Evolutionary conservation across 164 flowering plant genomes (phyloP).

Genomic region (Tetracentron sinense): DNA sequence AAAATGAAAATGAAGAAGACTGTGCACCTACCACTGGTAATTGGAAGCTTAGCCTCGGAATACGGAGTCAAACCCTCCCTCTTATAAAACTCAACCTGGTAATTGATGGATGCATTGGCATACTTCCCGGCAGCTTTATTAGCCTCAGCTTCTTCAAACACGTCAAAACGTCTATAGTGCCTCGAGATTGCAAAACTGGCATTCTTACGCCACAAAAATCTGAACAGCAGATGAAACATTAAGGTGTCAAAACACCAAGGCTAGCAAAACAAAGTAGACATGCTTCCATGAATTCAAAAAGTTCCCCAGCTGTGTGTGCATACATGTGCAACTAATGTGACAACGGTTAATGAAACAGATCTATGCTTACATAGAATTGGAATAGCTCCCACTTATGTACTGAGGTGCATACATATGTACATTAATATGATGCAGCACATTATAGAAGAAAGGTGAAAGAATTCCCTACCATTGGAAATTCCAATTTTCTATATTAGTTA

Average conservation of each 20-base stretch:
- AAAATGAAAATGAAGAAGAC: neutral
- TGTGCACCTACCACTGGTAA: constrained; percentile 72
- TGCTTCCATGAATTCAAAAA: neutral
- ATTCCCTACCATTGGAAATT: too few species aligned
- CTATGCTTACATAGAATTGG: too few species aligned
- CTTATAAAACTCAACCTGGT: constrained; percentile 76
- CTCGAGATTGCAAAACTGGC: constrained; percentile 90
- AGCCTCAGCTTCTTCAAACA: constrained; percentile 92
- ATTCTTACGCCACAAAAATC: constrained; percentile 88
- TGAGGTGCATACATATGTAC: neutral
- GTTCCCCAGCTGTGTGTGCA: too few species aligned
- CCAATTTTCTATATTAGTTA: too few species aligned
- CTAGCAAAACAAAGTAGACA: neutral
- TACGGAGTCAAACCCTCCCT: constrained; percentile 86
- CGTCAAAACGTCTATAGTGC: constrained; percentile 92
- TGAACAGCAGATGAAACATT: constrained; percentile 24
- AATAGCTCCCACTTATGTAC: neutral
- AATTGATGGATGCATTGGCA: constrained; percentile 78
- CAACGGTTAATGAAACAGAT: too few species aligned
- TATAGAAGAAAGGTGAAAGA: too few species aligned
- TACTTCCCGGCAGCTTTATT: constrained; percentile 95
- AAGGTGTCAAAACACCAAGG: neutral
- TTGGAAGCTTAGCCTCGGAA: constrained; percentile 80
- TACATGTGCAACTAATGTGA: too few species aligned
- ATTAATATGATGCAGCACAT: neutral